Evolutionary conservation across 306 rosid genomes (phyloP).

Genomic region (Rubus parviflorus): DNA sequence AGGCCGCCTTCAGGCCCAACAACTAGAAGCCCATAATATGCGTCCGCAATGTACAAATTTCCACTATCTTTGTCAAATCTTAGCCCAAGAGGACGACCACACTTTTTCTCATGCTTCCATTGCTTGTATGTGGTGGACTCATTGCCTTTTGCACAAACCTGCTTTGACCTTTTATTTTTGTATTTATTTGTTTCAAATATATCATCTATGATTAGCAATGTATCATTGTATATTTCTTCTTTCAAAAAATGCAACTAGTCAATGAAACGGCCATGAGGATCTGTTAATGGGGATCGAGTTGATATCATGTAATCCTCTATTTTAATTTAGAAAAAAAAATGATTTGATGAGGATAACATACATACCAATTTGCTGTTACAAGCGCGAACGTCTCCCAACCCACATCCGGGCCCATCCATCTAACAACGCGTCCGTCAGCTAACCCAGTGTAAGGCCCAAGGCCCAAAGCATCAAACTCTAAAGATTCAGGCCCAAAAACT

Average conservation of each 20-base stretch:
- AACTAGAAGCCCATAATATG: slow-evolving; percentile 77
- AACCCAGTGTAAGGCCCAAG: slow-evolving; percentile 86
- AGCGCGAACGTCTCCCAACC: slow-evolving; percentile 96
- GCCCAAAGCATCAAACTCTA: slow-evolving; percentile 74
- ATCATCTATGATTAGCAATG: neutral
- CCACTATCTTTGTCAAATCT: slow-evolving; percentile 74
- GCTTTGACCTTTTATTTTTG: slow-evolving; percentile 60
- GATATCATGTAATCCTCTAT: neutral
- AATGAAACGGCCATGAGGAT: neutral
- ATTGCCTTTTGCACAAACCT: slow-evolving; percentile 61
- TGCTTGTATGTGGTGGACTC: slow-evolving; percentile 82
- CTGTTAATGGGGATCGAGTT: neutral
- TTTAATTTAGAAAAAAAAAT: neutral
- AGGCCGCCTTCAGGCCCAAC: slow-evolving; percentile 85
- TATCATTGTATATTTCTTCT: neutral
- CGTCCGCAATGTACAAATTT: slow-evolving; percentile 76
- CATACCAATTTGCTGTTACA: slow-evolving; percentile 69
- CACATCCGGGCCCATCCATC: slow-evolving; percentile 83
- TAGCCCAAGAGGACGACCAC: slow-evolving; percentile 85
- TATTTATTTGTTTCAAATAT: neutral
- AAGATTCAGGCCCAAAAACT: slow-evolving; percentile 88
- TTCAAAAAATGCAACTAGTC: neutral
- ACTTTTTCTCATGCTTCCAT: slow-evolving; percentile 81
- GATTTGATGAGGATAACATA: neutral
- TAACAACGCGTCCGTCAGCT: slow-evolving; percentile 87